A percentile compares a stretch with the other conserved stretches of the same genome.
Conservation (phyloP, 768 basidiomycete species). For the Rubroboletus satanas region DNA sequence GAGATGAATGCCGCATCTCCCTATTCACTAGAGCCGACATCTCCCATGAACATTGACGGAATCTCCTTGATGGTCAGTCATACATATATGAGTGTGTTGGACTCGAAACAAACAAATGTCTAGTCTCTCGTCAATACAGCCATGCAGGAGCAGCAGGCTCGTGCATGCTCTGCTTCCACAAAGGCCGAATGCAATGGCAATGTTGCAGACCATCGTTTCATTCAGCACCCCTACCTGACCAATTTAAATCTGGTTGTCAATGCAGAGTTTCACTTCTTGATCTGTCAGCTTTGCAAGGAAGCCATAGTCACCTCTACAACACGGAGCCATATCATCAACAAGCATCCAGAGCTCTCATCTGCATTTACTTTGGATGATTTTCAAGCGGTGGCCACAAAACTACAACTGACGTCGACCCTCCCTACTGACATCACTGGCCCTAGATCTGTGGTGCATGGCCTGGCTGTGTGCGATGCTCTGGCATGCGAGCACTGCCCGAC, state of each 20-base stretch:
- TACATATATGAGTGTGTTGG: too few relatives aligned
- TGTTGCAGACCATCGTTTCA: not conserved
- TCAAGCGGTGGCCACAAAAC: accelerated
- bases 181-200: too few relatives aligned
- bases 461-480: accelerated
- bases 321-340: not conserved
- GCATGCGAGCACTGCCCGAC: not conserved
- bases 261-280: not conserved
- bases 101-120: too few relatives aligned
- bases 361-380: not conserved
- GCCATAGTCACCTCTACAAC: not conserved
- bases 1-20: too few relatives aligned
- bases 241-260: not conserved
- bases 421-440: not conserved
- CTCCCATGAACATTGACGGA: too few relatives aligned
- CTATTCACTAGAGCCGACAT: too few relatives aligned
- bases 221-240: not conserved
- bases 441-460: not conserved
- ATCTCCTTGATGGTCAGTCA: too few relatives aligned
- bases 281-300: not conserved
- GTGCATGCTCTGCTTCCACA: too few relatives aligned
- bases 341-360: not conserved
- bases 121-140: too few relatives aligned
- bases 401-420: not conserved
- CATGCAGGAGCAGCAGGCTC: too few relatives aligned